phyloP scores from a whole-genome alignment of 2,329 filamentous ascomycete genomes.

The Passalora sequoiae region DNA sequence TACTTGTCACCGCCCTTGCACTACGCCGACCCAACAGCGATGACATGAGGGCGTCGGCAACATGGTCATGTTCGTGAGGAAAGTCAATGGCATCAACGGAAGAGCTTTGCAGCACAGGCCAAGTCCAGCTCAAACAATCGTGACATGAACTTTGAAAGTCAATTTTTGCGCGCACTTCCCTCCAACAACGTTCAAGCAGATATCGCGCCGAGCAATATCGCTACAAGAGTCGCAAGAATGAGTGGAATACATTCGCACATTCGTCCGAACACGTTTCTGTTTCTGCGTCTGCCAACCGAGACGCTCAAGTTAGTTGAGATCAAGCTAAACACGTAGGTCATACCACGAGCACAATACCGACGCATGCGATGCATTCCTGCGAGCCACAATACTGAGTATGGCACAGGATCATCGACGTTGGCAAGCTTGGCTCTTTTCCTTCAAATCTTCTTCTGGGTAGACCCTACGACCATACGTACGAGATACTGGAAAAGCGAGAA shows the following conservation, averaged over 20 bases:
- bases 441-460: constrained; percentile 86
- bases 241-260: constrained; percentile 43
- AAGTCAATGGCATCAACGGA: too few species aligned
- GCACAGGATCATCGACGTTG: constrained; percentile 72
- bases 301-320: constrained; percentile 55
- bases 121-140: background rate
- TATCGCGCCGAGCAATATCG: too few species aligned
- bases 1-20: too few species aligned
- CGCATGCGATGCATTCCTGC: constrained; percentile 28
- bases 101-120: background rate
- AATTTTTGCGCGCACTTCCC: background rate
- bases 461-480: constrained; percentile 86
- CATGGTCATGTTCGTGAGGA: too few species aligned
- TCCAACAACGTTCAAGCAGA: background rate
- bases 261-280: constrained; percentile 48
- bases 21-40: too few species aligned
- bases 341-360: constrained; percentile 18
- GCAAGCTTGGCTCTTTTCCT: constrained; percentile 88
- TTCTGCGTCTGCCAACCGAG: constrained; percentile 55
- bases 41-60: too few species aligned
- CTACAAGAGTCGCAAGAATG: constrained; percentile 16
- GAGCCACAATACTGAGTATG: constrained; percentile 29
- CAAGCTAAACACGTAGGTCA: constrained; percentile 60
- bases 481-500: constrained; percentile 68
- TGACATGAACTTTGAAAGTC: background rate